Base-by-base conservation (phyloP, 2,329 filamentous ascomycete genomes). In the Dactylellina drechsleri region DNA sequence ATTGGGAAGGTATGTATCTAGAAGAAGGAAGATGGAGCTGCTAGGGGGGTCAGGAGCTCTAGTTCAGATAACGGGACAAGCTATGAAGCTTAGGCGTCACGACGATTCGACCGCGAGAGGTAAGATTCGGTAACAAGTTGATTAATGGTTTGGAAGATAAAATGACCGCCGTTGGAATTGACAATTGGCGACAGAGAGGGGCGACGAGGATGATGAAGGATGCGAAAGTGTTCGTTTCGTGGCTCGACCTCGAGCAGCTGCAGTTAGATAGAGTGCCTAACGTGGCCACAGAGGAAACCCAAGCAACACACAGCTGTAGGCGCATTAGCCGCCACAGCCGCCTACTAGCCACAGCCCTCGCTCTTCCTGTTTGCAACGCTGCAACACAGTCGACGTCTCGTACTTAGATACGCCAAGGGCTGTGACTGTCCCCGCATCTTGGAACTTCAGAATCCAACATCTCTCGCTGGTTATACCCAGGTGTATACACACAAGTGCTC, bases 321-420 rank as follows among this genome's bases (percentile, higher is more conserved):
- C 67, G 59, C 68, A 13, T 36, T 45, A 74, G 49, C 23, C 61
- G 68, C 68, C 56, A 56, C 68, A 73, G 59, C 43, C 60, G 66
- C 66, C 67, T 52, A 53, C 67, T 40, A 60, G 61, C 68, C 68
- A 74, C 68, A 66, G 47, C 47, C 47, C n/a, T n/a, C n/a, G n/a
- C 68, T n/a, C 41, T 41, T 41, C 60, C 13, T 20, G 20, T 31
- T 13, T 47, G 3, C 56, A 66, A 66, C 66, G 53, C 66, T 15
- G 8, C 54, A 58, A 23, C 62, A 28, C 18, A 67, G 2, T 45
- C 4, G 26, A 3, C 26, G 26, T 7, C 26, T 28, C 26, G 26
- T 28, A 28, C n/a, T n/a, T n/a, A n/a, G 7, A 28, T 28, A 28
- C 3, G 26, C 26, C 26, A 28, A 28, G 26, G 3, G 7, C 26